Conservation (phyloP, 2,329 filamentous ascomycete genomes). For the Aspergillus oerlinghausenensis region DNA sequence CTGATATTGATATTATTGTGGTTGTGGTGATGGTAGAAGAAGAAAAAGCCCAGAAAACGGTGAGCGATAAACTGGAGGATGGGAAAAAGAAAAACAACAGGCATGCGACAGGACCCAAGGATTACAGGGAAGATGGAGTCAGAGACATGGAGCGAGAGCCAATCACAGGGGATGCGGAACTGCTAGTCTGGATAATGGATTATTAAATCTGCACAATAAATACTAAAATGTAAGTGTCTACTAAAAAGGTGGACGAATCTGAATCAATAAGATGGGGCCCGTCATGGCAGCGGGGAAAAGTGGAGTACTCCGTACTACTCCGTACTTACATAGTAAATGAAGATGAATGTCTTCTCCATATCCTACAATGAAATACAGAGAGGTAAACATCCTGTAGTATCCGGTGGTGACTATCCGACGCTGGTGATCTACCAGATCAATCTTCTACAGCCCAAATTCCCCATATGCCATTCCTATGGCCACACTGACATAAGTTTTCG, state of each 20-base stretch:
- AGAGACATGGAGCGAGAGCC: not conserved
- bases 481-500: not conserved
- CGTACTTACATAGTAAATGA: not conserved
- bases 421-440: not conserved
- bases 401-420: not conserved
- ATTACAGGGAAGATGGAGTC: not conserved
- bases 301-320: not conserved
- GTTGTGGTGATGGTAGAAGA: not conserved
- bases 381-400: not conserved
- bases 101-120: slow-evolving; percentile 10
- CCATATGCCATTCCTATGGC: not conserved
- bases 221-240: not conserved
- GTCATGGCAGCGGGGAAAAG: slow-evolving; percentile 19
- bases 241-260: slow-evolving; percentile 1
- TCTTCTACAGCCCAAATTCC: not conserved
- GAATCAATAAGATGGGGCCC: slow-evolving; percentile 10
- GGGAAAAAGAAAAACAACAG: slow-evolving; percentile 7
- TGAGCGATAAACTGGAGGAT: slow-evolving; percentile 2
- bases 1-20: not conserved
- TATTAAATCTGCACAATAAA: not conserved
- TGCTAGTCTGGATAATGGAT: slow-evolving; percentile 7
- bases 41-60: slow-evolving; percentile 11
- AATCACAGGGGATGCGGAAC: not conserved
- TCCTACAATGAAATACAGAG: not conserved
- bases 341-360: not conserved